Evolutionary conservation across 73 alveolate genomes (phyloP).

Genomic region (Paramecium tetraurelia): DNA sequence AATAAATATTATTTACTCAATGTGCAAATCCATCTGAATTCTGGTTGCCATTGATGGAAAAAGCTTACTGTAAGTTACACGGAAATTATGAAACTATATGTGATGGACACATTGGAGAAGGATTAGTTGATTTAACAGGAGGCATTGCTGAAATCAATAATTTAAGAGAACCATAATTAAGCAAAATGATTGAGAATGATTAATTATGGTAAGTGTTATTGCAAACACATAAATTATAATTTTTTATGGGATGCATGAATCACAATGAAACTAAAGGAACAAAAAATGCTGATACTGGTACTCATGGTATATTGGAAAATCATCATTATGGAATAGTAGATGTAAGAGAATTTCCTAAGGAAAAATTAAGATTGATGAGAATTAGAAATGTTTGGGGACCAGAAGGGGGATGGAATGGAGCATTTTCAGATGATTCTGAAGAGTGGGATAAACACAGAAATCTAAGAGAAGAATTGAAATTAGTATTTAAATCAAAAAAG

Average conservation of each 20-base stretch:
- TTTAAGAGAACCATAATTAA: conserved; percentile 84
- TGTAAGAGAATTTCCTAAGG: conserved; percentile 89
- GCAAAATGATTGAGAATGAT: conserved; percentile 84
- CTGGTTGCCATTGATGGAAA: conserved; percentile 98
- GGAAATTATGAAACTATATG: conserved; percentile 91
- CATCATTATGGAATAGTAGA: conserved; percentile 95
- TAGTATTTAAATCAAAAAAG: conserved; percentile 76
- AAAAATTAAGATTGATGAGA: conserved; percentile 83
- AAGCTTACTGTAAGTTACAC: conserved; percentile 98
- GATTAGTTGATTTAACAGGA: conserved; percentile 97
- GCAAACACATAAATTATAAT: conserved; percentile 81
- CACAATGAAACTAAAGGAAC: conserved; percentile 94
- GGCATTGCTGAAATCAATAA: conserved; percentile 91
- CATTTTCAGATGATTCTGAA: conserved; percentile 98
- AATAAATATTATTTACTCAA: conserved; percentile 83
- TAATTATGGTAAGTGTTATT: conserved; percentile 89
- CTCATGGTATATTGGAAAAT: conserved; percentile 91
- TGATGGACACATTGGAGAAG: conserved; percentile 94
- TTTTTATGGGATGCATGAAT: conserved; percentile 94
- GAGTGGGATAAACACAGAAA: conserved; percentile 98
- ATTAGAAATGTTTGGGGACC: conserved; percentile 98
- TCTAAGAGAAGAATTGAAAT: conserved; percentile 91
- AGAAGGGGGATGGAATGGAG: conserved; percentile 98
- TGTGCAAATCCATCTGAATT: conserved; percentile 96
- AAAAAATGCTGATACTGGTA: conserved; percentile 95